Base-by-base conservation (phyloP, 106 monocot species). In the Platanthera guangdongensis region DNA sequence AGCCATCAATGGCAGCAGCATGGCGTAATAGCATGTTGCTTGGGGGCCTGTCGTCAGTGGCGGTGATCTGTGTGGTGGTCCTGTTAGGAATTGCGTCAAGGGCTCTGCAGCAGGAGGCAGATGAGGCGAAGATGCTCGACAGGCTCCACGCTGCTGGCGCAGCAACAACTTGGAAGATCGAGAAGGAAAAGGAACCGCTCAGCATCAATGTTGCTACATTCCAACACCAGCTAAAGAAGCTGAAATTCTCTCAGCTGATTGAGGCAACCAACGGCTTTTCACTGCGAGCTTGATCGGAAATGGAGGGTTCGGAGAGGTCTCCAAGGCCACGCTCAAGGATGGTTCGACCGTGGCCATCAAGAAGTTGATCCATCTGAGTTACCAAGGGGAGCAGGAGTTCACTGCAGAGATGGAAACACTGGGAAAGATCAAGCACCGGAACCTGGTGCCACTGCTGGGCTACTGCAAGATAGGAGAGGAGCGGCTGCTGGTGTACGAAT, bases 251-350 rank as follows among this genome's bases (percentile, higher is more conserved):
- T 13, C 94, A 94, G 77, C 85, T 94, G 18, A 89, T 94, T 19
- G 94, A 94, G 70, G 94, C 91, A 45, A 94, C 94, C n/a, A 83
- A 89, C n/a, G 94, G 94, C 18, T 94, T 94, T 87, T 89, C 16
- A 71, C 85, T 4, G 87, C 80, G 8, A 89, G 80, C 77, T 85
- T 94, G 52, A 82, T 94, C 48, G 94, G 94, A 0, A 87, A 52
- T 48, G 94, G 94, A 0, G 94, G 94, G 11, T 94, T 94, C 55
- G 94, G 94, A 1, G 94, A 94, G 57, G 94, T 94, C 7, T 94
- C 91, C 87, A 94, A 91, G 79, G 94, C 94, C 47, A 94, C 86
- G 5, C 72, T 94, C 21, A 86, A 85, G 74, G 94, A 94, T 47
- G 94, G 94, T 3, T 85, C 94, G 9, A 67, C 28, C 21, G 94